phyloP scores from a whole-genome alignment of 108 stramenopile species.

The Fragilaria radians region DNA sequence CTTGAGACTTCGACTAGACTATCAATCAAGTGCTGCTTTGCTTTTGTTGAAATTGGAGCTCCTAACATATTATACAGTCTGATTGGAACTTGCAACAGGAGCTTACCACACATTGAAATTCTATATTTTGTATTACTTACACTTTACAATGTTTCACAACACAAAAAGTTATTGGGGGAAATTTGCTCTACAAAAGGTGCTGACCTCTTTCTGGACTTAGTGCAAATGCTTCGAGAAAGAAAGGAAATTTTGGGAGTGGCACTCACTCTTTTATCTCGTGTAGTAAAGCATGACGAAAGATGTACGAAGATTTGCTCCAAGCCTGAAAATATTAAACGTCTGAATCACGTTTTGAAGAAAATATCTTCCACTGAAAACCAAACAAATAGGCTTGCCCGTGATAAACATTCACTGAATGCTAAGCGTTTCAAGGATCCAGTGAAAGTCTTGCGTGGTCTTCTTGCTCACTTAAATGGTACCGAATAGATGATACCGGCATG shows the following conservation, averaged over 20 bases:
- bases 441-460: neutral
- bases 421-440: neutral
- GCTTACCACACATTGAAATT: conserved; percentile 84
- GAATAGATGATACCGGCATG: too few species aligned
- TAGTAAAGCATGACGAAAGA: neutral
- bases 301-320: neutral
- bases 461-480: neutral
- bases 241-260: conserved; percentile 32
- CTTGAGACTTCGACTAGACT: conserved; percentile 67
- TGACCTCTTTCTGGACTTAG: conserved; percentile 63
- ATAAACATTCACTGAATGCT: neutral
- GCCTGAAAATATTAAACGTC: conserved; percentile 40
- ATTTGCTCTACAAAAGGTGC: conserved; percentile 38
- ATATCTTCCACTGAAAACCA: neutral
- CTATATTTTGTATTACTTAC: conserved; percentile 56
- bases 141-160: conserved; percentile 64
- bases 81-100: conserved; percentile 81
- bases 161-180: conserved; percentile 28
- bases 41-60: conserved; percentile 55
- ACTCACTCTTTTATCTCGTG: neutral
- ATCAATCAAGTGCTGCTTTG: conserved; percentile 57
- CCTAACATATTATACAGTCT: conserved; percentile 57
- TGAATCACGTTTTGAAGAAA: conserved; percentile 16
- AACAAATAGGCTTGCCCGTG: neutral
- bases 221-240: conserved; percentile 89